Base-by-base conservation (phyloP, 768 basidiomycete species). In the Asterophora lycoperdoides region DNA sequence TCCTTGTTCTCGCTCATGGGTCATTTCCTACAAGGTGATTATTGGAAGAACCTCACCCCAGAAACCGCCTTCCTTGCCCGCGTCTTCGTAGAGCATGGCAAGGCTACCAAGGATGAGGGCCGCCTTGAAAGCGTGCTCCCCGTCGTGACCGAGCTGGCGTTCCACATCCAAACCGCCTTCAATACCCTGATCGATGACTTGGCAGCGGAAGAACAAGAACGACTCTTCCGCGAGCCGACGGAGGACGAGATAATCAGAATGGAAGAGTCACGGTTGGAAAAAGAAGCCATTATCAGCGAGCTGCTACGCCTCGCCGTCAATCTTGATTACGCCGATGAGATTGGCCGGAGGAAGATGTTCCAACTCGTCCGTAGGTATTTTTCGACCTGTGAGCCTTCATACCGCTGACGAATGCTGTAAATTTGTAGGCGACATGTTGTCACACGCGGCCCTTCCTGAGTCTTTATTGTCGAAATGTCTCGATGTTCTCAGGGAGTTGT, bases 271-370 rank as follows among this genome's bases (percentile, higher is more conserved):
- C 68, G 65, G 13, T 55, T 71, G 3, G 74, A 79, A 20, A 74
- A 70, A 30, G 83, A 85, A 57, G 83, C 88, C 48, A 68, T 92
- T 6, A 73, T 95, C n/a, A 73, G 80, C 0, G 91, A 97, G 64
- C 75, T 97, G 64, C 76, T 96, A 18, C 78, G 76, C 56, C 68
- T 95, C 26, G 89, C 89, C 0, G 75, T 86, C 3, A 79, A 86
- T 52, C 71, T 93, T 20, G 94, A 97, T 64, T 97, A 94, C 58
- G 79, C 84, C 0, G 95, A 98, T 67, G 93, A 96, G 65, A 89
- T 87, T 51, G 94, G 95, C 3, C 69, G 92, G 51, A 69, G 92
- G 50, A 88, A 87, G 67, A 93, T 93, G 85, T 89, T 88, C 59
- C 75, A 80, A 42, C 81, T 94, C 28, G 81, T 94, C 57, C 82